Evolutionary conservation across 2,329 filamentous ascomycete species (phyloP), one percentile per base, ranked within the genome.

Genomic region (Diaporthe helianthi): DNA sequence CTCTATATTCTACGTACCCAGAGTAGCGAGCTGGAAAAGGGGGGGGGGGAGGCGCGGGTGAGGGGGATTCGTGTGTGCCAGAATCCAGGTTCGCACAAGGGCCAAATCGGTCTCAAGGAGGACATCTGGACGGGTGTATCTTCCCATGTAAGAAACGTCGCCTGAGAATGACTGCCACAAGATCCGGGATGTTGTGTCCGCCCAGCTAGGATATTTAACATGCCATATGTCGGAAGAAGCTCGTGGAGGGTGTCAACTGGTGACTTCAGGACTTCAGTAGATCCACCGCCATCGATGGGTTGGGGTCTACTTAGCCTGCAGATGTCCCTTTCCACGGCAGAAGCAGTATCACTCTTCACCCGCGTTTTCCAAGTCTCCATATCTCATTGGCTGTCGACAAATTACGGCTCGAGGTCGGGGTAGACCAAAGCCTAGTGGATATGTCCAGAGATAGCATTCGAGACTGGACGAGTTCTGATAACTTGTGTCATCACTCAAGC

Each of bases 361-460:
- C 41, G 58, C 26, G 58, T 47, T n/a, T 47, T 47, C 29, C 41
- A n/a, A 33, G 58, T 3, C 47, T 47, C 2, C 24, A 19, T 47
- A 17, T 47, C 24, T 15, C 26, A 61, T 61, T 61, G 58, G 58
- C 58, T 31, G 6, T 33, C 17, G 19, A 15, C 24, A 31, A 22
- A 47, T 24, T 19, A 33, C n/a, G 19, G 41, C 41, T 61, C 19
- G 19, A 47, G 12, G 13, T 61, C 58, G 58, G 58, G 47, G 41
- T 47, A 19, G 12, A 61, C 19, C 33, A 36, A 10, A 44, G 36
- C 38, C 36, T 60, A 60, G 54, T 29, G 29, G 19, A 61, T 3
- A 3, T 47, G n/a, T 47, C 41, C 58, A 47, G 47, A 61, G 58
- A 61, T 61, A 61, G 58, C 26, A 61, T 33, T 41, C 47, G 24